phyloP scores from a whole-genome alignment of 768 basidiomycete genomes.

The Strobilomyces dryophilus region DNA sequence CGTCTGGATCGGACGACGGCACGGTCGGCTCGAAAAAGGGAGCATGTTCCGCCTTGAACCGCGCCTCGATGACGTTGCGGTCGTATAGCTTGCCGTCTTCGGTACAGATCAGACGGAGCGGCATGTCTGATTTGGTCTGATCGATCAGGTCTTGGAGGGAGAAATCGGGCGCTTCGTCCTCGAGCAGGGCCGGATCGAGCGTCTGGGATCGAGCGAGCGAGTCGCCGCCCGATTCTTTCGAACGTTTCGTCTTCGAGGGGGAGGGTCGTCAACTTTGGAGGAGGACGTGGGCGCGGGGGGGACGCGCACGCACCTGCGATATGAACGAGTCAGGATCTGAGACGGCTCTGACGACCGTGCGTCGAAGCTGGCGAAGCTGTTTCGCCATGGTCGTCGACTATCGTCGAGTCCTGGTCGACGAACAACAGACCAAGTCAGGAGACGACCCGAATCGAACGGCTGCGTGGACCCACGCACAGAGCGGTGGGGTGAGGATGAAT shows the following conservation, averaged over 20 bases:
- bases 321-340: conserved; percentile 13
- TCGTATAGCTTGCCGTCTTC: conserved; percentile 23
- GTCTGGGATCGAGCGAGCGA: not conserved
- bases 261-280: not conserved
- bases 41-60: conserved; percentile 12
- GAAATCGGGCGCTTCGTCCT: not conserved
- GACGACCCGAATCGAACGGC: not conserved
- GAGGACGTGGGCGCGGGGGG: not conserved
- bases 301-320: conserved; percentile 2
- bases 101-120: conserved; percentile 23
- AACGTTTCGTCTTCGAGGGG: not conserved
- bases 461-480: not conserved
- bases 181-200: not conserved
- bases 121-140: conserved; percentile 18
- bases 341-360: conserved; percentile 19
- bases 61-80: conserved; percentile 13
- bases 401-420: not conserved
- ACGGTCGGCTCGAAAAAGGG: conserved; percentile 10
- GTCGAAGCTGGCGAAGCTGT: conserved; percentile 6
- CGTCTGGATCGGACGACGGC: not conserved
- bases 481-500: not conserved
- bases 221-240: too few relatives aligned
- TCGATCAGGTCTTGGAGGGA: conserved; percentile 13
- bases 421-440: not conserved
- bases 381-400: conserved; percentile 7